Conservation (phyloP, 2,329 filamentous ascomycete genomes). For the Zymoseptoria brevis region DNA sequence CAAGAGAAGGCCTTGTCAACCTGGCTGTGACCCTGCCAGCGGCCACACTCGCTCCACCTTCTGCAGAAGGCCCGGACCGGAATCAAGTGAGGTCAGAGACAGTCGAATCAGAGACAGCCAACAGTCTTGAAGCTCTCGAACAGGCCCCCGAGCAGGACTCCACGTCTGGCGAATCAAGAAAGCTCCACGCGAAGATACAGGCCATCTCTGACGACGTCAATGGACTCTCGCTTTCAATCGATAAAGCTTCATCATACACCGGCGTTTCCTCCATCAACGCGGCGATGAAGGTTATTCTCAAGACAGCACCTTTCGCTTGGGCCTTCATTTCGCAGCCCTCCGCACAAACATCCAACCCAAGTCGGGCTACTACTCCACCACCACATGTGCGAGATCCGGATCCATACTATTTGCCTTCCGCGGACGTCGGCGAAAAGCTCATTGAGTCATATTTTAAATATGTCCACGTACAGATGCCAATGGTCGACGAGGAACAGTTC, state of each 20-base stretch:
- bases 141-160: constrained; percentile 59
- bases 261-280: constrained; percentile 28
- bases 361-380: constrained; percentile 21
- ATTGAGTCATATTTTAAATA: constrained; percentile 28
- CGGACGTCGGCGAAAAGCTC: constrained; percentile 23
- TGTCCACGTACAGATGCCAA: constrained; percentile 28
- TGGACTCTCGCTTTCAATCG: constrained; percentile 25
- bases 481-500: constrained; percentile 29
- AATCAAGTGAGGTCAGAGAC: constrained; percentile 13
- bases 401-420: constrained; percentile 19
- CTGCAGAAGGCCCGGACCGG: constrained; percentile 3
- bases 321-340: constrained; percentile 21
- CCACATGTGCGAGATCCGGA: constrained; percentile 15
- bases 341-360: constrained; percentile 22
- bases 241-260: constrained; percentile 26
- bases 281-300: constrained; percentile 28
- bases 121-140: constrained; percentile 55
- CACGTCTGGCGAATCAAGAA: constrained; percentile 57
- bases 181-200: constrained; percentile 36
- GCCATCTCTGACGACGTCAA: constrained; percentile 32
- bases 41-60: constrained; percentile 28
- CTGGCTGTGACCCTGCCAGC: constrained; percentile 38
- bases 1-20: constrained; percentile 39
- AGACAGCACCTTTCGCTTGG: constrained; percentile 23
- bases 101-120: constrained; percentile 40